Conservation (phyloP, 306 rosid species). For the Chamaecrista fasciculata region DNA sequence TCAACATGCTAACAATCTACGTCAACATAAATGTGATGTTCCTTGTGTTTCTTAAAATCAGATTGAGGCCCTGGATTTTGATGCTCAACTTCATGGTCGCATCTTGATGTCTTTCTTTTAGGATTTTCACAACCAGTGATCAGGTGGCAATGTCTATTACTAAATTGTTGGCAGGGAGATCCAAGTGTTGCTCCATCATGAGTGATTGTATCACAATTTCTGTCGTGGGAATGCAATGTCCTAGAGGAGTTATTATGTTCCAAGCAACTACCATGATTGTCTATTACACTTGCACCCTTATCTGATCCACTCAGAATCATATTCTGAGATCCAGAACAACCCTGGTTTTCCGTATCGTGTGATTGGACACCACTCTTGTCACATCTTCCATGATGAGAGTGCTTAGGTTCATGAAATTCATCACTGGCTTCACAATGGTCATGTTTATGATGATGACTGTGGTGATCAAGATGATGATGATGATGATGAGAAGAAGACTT, state of each 20-base stretch:
- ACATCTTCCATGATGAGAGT: slow-evolving; percentile 40
- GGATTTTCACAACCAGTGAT: slow-evolving; percentile 36
- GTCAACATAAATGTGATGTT: slow-evolving; percentile 33
- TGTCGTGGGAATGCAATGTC: slow-evolving; percentile 26
- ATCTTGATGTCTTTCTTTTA: neutral
- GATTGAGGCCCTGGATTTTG: slow-evolving; percentile 22
- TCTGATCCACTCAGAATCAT: slow-evolving; percentile 22
- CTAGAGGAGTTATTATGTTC: slow-evolving; percentile 27
- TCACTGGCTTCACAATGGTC: slow-evolving; percentile 34
- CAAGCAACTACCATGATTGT: slow-evolving; percentile 24
- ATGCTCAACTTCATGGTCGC: slow-evolving; percentile 30
- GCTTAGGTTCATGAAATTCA: slow-evolving; percentile 35
- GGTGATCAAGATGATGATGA: slow-evolving; percentile 28
- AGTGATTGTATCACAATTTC: slow-evolving; percentile 11
- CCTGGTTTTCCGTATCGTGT: slow-evolving; percentile 32
- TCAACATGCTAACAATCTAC: slow-evolving; percentile 29
- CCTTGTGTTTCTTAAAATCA: slow-evolving; percentile 10
- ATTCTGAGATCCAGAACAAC: slow-evolving; percentile 28
- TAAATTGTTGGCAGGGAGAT: slow-evolving; percentile 1
- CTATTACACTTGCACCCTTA: neutral
- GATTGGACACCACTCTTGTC: slow-evolving; percentile 25
- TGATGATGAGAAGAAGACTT: slow-evolving; percentile 35
- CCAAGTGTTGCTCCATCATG: slow-evolving; percentile 6
- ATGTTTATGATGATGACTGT: slow-evolving; percentile 26
- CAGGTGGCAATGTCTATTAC: slow-evolving; percentile 33